Evolutionary conservation across 192 early-diverging fungal genomes (phyloP).

Genomic region (Lunasporangiospora selenospora): DNA sequence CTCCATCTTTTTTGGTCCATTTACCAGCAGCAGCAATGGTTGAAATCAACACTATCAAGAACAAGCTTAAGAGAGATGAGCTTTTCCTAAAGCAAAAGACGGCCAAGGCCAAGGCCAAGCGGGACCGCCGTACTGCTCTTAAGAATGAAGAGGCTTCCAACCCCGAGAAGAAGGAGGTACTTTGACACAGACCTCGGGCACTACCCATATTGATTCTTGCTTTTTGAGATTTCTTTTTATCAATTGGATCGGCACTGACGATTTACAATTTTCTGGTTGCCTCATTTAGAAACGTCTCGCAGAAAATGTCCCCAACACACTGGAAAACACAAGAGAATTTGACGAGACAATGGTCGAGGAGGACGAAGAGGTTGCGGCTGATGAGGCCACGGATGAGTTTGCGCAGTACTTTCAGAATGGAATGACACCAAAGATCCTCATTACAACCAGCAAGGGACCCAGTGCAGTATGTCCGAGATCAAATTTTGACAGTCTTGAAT

Average conservation of each 20-base stretch:
- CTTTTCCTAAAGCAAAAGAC: constrained; percentile 74
- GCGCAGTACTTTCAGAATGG: constrained; percentile 87
- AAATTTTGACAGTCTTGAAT: not conserved
- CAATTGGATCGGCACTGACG: not conserved
- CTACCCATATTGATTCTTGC: too few species aligned
- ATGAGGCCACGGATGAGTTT: constrained; percentile 87
- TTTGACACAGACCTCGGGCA: too few species aligned
- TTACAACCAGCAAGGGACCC: constrained; percentile 84
- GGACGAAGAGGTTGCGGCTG: constrained; percentile 83
- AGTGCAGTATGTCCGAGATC: constrained; percentile 53
- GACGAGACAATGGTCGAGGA: constrained; percentile 92
- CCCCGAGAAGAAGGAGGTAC: constrained; percentile 84
- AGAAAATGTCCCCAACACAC: constrained; percentile 90
- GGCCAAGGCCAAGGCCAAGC: constrained; percentile 80
- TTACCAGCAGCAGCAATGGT: constrained; percentile 16
- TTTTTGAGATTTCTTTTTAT: not conserved
- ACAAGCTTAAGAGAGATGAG: constrained; percentile 87
- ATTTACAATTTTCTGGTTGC: not conserved
- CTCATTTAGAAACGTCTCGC: constrained; percentile 77
- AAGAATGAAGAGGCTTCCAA: constrained; percentile 84
- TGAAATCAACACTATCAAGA: constrained; percentile 70
- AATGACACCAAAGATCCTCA: constrained; percentile 86
- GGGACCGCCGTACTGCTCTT: constrained; percentile 69
- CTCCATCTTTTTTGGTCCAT: not conserved
- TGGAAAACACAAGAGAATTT: constrained; percentile 91